These are phyloP conservation scores for Emmonsiellopsis sp. DNA, from an alignment of 2,329 filamentous ascomycete species.

Conservation along the genomic window DNA sequence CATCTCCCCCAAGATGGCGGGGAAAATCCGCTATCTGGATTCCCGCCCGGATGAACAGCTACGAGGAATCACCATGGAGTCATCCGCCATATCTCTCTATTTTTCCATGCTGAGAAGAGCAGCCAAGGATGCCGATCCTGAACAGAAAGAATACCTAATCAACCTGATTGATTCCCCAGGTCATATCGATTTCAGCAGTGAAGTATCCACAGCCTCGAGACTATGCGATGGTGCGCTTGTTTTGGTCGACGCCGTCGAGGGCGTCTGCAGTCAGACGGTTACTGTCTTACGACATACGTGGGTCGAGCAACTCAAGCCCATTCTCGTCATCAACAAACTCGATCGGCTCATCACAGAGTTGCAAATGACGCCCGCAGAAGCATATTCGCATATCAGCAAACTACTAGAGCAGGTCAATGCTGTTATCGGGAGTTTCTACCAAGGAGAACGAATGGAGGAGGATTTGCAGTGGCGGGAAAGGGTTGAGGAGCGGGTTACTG, in stretches of 20 bases:
- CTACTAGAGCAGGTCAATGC: conserved; percentile 94
- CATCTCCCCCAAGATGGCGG: conserved; percentile 93
- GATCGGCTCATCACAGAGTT: conserved; percentile 89
- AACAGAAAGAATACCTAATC: conserved; percentile 83
- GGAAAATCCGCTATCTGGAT: conserved; percentile 96
- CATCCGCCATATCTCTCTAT: conserved; percentile 90
- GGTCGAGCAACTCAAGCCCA: conserved; percentile 88
- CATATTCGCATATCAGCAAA: conserved; percentile 80
- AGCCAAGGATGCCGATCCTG: conserved; percentile 57
- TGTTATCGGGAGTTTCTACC: conserved; percentile 93
- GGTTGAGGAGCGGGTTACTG: conserved; percentile 76
- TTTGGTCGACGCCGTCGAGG: conserved; percentile 91
- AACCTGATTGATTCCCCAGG: conserved; percentile 97
- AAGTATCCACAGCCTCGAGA: conserved; percentile 90
- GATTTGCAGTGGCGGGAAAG: conserved; percentile 91
- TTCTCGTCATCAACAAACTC: conserved; percentile 97
- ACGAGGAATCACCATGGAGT: conserved; percentile 99
- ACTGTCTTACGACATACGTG: conserved; percentile 92
- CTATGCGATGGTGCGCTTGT: conserved; percentile 92
- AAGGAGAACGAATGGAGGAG: conserved; percentile 97
- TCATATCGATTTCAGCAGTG: conserved; percentile 97
- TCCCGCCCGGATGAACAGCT: conserved; percentile 92
- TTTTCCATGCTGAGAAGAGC: conserved; percentile 81
- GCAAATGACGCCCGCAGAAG: conserved; percentile 84
- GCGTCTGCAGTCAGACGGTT: conserved; percentile 96